Percentiles rank a stretch among this genome's conserved stretches.
These are phyloP conservation scores for Colletotrichum phormii DNA, from an alignment of 2,329 filamentous ascomycete species.

Conservation along the genomic window DNA sequence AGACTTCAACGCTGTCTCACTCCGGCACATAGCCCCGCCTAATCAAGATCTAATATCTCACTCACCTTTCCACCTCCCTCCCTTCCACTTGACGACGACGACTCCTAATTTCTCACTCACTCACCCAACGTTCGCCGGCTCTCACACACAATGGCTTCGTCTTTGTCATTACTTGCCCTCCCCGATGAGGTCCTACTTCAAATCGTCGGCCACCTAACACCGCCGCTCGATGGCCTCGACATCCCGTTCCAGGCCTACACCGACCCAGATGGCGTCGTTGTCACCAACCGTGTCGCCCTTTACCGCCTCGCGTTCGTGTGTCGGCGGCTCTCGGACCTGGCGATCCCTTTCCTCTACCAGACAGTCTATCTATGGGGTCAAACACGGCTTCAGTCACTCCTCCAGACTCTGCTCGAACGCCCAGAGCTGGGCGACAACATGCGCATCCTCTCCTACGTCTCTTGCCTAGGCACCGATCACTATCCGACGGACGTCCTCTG, in stretches of 20 bases:
- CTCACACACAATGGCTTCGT: slow-evolving; percentile 3
- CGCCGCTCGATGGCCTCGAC: slow-evolving; percentile 32
- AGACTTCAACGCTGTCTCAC: slow-evolving; percentile 9
- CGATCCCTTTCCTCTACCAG: slow-evolving; percentile 29
- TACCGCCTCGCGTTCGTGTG: slow-evolving; percentile 32
- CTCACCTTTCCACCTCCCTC: not conserved
- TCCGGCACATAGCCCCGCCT: slow-evolving; percentile 14
- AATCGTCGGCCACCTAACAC: slow-evolving; percentile 33
- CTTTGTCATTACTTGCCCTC: slow-evolving; percentile 21
- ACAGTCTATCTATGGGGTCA: slow-evolving; percentile 35
- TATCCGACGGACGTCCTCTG: slow-evolving; percentile 31
- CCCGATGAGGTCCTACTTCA: slow-evolving; percentile 34
- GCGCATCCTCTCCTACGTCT: slow-evolving; percentile 35
- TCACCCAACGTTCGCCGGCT: not conserved
- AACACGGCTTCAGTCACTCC: slow-evolving; percentile 30
- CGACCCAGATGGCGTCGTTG: slow-evolving; percentile 33
- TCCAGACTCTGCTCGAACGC: slow-evolving; percentile 34
- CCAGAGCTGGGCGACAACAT: slow-evolving; percentile 32
- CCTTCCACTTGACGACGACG: not conserved
- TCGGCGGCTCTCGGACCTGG: slow-evolving; percentile 27
- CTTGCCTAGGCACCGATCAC: slow-evolving; percentile 30
- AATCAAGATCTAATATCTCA: slow-evolving; percentile 27
- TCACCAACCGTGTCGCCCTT: slow-evolving; percentile 30
- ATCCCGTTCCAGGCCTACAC: slow-evolving; percentile 33
- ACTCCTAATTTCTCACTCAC: not conserved